Percentiles rank a stretch among this genome's conserved stretches.
These are phyloP conservation scores for Monascus ruber DNA, from an alignment of 2,329 filamentous ascomycete species.

Conservation along the genomic window DNA sequence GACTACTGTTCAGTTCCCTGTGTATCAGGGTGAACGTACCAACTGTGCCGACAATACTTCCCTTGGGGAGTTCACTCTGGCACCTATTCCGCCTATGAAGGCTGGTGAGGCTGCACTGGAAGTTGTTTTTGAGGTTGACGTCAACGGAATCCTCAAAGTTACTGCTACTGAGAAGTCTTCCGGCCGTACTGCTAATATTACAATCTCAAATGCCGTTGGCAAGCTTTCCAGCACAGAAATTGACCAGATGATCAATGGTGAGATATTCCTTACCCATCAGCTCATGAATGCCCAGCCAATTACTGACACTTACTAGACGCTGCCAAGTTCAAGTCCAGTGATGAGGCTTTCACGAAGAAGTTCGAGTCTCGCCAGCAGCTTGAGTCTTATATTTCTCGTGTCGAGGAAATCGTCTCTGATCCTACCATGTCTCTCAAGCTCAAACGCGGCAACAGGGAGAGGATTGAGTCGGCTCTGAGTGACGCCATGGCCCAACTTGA, in stretches of 20 bases:
- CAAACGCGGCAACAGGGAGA: constrained; percentile 98
- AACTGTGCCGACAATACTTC: constrained; percentile 99
- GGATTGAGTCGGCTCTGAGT: constrained; percentile 93
- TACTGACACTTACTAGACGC: constrained; percentile 48
- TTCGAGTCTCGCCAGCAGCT: constrained; percentile 99
- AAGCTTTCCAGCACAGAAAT: constrained; percentile 93
- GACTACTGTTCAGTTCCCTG: constrained; percentile 79
- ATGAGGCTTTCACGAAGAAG: constrained; percentile 98
- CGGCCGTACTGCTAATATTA: constrained; percentile 96
- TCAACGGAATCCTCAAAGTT: constrained; percentile 99
- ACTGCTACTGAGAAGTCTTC: constrained; percentile 98
- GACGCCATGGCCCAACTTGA: constrained; percentile 97
- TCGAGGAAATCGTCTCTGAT: constrained; percentile 98
- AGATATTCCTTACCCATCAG: constrained; percentile 13
- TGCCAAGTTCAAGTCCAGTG: constrained; percentile 96
- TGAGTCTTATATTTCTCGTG: constrained; percentile 95
- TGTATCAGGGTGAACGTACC: constrained; percentile 91
- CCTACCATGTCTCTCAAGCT: constrained; percentile 91
- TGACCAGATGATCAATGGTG: constrained; percentile 90
- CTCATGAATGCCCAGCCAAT: neutral
- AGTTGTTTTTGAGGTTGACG: constrained; percentile 97
- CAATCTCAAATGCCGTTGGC: constrained; percentile 98
- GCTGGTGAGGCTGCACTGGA: constrained; percentile 95
- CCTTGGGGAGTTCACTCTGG: constrained; percentile 91
- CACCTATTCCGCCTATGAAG: constrained; percentile 74